These are phyloP conservation scores for Tolypocladium guangdongense DNA, from an alignment of 2,329 filamentous ascomycete species.

Conservation along the genomic window DNA sequence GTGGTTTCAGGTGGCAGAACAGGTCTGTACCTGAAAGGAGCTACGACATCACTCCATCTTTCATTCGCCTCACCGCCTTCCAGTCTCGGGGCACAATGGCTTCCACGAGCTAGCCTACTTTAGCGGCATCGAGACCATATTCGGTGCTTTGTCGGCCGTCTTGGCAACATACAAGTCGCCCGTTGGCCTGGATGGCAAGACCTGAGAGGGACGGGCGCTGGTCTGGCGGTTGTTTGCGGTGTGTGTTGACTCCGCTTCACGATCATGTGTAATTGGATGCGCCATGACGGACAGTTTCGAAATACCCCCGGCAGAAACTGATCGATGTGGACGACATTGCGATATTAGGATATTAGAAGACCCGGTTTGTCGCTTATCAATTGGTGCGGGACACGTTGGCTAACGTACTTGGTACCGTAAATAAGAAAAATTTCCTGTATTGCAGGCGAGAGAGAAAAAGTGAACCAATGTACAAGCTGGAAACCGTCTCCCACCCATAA, in stretches of 20 bases:
- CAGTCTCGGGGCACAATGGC: no score
- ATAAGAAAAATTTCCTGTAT: constrained; percentile 8
- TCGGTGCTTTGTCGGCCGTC: no score
- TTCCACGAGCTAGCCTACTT: no score
- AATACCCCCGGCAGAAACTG: background rate
- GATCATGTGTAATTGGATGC: background rate
- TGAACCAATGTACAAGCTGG: constrained; percentile 18
- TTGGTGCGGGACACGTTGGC: background rate
- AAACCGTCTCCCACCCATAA: constrained; percentile 17
- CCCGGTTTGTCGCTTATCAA: background rate
- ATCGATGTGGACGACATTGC: background rate
- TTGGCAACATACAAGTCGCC: no score
- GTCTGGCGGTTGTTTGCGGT: constrained; percentile 13
- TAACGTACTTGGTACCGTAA: background rate
- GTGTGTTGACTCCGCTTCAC: background rate
- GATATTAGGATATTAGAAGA: background rate
- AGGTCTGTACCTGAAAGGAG: constrained; percentile 43
- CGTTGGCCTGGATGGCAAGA: no score
- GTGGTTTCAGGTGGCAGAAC: constrained; percentile 65
- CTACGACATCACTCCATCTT: no score
- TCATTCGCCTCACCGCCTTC: background rate
- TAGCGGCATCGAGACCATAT: no score
- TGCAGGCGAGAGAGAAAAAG: constrained; percentile 9
- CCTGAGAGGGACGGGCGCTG: no score
- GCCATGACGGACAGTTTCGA: background rate